Evolutionary conservation across 2,329 filamentous ascomycete species (phyloP).

Genomic region (Colletotrichum karsti): DNA sequence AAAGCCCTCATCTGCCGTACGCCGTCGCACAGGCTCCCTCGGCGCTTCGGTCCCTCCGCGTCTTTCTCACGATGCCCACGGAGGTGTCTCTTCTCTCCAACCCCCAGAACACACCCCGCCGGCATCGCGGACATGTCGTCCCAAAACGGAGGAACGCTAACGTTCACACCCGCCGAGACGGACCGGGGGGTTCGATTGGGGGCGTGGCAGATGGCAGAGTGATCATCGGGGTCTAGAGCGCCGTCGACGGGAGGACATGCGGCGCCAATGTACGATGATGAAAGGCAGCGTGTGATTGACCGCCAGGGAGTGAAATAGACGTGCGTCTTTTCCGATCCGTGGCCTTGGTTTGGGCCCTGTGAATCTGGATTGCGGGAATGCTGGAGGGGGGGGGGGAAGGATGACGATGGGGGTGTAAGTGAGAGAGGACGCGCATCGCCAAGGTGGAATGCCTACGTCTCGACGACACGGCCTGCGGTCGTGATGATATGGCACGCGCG

Average conservation of each 20-base stretch:
- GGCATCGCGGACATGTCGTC: conserved; percentile 3
- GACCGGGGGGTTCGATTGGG: neutral
- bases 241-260: conserved; percentile 18
- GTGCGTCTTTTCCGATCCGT: conserved; percentile 11
- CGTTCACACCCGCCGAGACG: neutral
- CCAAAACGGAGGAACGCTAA: conserved; percentile 25
- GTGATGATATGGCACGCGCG: neutral
- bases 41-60: neutral
- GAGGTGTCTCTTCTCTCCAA: neutral
- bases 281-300: conserved; percentile 7
- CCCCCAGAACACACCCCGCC: neutral
- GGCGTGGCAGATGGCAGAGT: neutral
- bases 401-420: conserved; percentile 1
- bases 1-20: neutral
- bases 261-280: conserved; percentile 24
- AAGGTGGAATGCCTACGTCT: neutral
- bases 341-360: neutral
- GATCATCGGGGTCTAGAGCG: conserved; percentile 21
- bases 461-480: neutral
- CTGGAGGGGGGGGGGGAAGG: neutral
- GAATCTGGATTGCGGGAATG: neutral
- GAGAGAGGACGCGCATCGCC: neutral
- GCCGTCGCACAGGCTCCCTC: neutral
- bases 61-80: neutral
- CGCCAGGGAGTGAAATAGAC: neutral